A percentile compares a stretch with the other conserved stretches of the same genome.
These are phyloP conservation scores for Clathrus columnatus DNA, from an alignment of 768 basidiomycete species.

Conservation along the genomic window DNA sequence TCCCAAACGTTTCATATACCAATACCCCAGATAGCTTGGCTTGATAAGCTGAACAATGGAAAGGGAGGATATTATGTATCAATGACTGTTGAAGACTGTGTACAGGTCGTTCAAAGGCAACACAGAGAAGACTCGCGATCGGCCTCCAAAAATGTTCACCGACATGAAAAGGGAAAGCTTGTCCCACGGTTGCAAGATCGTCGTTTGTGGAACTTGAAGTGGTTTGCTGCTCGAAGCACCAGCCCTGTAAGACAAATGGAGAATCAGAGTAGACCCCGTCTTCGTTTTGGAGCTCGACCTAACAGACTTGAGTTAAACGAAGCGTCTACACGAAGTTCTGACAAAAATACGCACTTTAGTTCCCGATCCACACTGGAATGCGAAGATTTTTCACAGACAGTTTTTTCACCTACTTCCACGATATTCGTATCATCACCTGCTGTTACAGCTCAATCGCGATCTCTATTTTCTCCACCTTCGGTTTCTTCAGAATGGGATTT, in stretches of 20 bases:
- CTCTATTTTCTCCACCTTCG: too few species aligned
- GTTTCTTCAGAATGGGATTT: too few species aligned
- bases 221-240: not conserved
- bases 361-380: not conserved
- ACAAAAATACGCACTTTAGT: not conserved
- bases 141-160: not conserved
- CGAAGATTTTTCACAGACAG: not conserved
- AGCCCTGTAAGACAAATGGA: not conserved
- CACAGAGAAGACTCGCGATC: too few species aligned
- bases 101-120: not conserved
- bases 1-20: not conserved
- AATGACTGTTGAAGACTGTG: slow-evolving; percentile 1
- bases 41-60: not conserved
- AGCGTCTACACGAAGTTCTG: not conserved
- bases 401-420: not conserved
- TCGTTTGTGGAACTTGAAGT: not conserved
- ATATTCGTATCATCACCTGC: not conserved
- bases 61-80: not conserved
- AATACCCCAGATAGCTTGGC: slow-evolving; percentile 5
- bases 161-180: not conserved
- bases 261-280: not conserved
- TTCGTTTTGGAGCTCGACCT: not conserved
- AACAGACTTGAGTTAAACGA: not conserved
- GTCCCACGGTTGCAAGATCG: not conserved
- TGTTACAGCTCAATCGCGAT: too few species aligned